These are phyloP conservation scores for Salix brachista DNA, from an alignment of 345 rosid genomes.

Conservation along the genomic window DNA sequence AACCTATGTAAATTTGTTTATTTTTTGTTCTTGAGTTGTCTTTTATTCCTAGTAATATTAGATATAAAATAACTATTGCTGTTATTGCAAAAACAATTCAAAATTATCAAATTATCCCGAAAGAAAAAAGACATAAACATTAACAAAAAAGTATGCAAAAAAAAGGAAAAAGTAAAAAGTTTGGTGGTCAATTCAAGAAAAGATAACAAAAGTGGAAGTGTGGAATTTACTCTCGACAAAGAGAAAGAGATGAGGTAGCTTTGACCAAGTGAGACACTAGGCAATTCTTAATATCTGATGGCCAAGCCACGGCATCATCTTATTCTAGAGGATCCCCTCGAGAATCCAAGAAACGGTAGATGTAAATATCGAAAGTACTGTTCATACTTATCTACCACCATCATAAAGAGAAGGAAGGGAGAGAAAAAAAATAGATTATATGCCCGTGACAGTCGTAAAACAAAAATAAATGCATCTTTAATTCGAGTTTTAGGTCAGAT, in stretches of 20 bases:
- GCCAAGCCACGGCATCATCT: slow-evolving; percentile 20
- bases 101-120: too few relatives aligned
- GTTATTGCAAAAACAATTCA: too few relatives aligned
- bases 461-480: neutral
- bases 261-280: slow-evolving; percentile 18
- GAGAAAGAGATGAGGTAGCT: neutral
- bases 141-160: too few relatives aligned
- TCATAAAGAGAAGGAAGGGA: too few relatives aligned
- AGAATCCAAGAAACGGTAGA: slow-evolving; percentile 16
- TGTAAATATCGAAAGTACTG: neutral
- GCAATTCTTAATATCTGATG: slow-evolving; percentile 11
- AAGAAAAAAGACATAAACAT: too few relatives aligned
- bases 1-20: too few relatives aligned
- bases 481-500: neutral
- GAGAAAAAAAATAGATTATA: too few relatives aligned
- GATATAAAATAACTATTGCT: too few relatives aligned
- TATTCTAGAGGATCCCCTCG: slow-evolving; percentile 1
- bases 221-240: slow-evolving; percentile 25
- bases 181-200: slow-evolving; percentile 30
- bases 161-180: neutral
- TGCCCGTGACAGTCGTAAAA: neutral
- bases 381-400: slow-evolving; percentile 3
- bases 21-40: too few relatives aligned
- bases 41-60: too few relatives aligned
- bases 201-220: slow-evolving; percentile 10